phyloP scores from a whole-genome alignment of 208 protist species.

The Leishmania gerbilli region DNA sequence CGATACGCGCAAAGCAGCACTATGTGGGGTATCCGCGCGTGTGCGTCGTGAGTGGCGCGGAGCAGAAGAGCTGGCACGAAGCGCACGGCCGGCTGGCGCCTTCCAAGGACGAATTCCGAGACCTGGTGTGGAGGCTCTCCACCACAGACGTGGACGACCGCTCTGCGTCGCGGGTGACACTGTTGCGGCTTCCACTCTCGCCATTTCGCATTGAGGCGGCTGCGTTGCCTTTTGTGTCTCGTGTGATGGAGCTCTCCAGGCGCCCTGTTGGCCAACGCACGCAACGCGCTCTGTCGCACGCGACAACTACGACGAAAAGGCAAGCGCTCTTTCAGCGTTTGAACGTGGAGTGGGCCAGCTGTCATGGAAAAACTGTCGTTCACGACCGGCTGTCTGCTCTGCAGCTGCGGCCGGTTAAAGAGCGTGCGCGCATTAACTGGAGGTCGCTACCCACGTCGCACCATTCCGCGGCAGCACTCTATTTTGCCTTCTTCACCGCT shows the following conservation, averaged over 20 bases:
- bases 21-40: constrained; percentile 33
- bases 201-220: constrained; percentile 20
- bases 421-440: constrained; percentile 9
- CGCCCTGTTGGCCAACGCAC: background rate
- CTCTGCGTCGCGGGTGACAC: background rate
- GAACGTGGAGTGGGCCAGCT: constrained; percentile 1
- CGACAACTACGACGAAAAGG: background rate
- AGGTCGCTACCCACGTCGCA: background rate
- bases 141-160: background rate
- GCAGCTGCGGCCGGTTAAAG: background rate
- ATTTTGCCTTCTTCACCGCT: background rate
- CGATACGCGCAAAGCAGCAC: constrained; percentile 3
- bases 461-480: background rate
- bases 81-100: background rate
- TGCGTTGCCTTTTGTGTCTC: constrained; percentile 17
- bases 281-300: background rate
- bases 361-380: background rate
- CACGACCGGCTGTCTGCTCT: background rate
- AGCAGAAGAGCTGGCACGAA: constrained; percentile 30
- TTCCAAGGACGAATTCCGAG: background rate
- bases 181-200: constrained; percentile 27
- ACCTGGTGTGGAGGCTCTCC: background rate
- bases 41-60: constrained; percentile 29
- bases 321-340: background rate
- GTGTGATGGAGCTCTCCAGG: background rate